Base-by-base conservation (phyloP, 805 yeast genomes). In the Starmerella powellii region DNA sequence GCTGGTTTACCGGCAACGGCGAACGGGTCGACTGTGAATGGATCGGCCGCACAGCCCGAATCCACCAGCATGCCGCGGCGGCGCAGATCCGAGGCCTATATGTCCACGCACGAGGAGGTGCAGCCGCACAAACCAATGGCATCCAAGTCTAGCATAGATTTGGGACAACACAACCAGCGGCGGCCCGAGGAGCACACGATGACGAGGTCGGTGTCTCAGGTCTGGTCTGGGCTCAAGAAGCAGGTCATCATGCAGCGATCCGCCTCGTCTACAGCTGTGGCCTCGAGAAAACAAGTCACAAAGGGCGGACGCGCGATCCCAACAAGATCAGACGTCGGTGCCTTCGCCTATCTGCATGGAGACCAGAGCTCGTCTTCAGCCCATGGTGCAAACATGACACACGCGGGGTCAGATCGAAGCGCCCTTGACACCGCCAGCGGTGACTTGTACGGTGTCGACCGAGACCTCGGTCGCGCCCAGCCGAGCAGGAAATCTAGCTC, bases 231-330 rank as follows among this genome's bases (percentile, higher is more conserved):
- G 16, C 38, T 52, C 18, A 44, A 47, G 28, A 46, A 51, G 26
- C 53, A 50, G 40, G 52, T 45, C n/a, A 35, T 40, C 21, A 41
- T 46, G 40, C 55, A 50, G 33, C 49, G 55, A 13, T 51, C 55
- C 8, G 53, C 47, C 3, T 49, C 53, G 28, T 44, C 48, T 13
- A 40, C 46, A 4, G 33, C 46, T 11, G 38, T 32, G 19, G 32
- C 31, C 17, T 20, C 33, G 13, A 32, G 48, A 27, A 39, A 36
- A 21, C 44, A 47, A 10, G 42, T 42, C 23, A 54, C 58, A 4
- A 47, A 51, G 24, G 56, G 56, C 31, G 56, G 56, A 15, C 48
- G 57, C 1, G 55, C 56, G n/a, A 54, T 54, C 32, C 58, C 58
- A 10, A 35, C 50, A 10, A 39, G 48, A n/a, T 31, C 40, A 2